Conservation (phyloP, 2,329 filamentous ascomycete genomes). For the Paracamarosporium sp. region DNA sequence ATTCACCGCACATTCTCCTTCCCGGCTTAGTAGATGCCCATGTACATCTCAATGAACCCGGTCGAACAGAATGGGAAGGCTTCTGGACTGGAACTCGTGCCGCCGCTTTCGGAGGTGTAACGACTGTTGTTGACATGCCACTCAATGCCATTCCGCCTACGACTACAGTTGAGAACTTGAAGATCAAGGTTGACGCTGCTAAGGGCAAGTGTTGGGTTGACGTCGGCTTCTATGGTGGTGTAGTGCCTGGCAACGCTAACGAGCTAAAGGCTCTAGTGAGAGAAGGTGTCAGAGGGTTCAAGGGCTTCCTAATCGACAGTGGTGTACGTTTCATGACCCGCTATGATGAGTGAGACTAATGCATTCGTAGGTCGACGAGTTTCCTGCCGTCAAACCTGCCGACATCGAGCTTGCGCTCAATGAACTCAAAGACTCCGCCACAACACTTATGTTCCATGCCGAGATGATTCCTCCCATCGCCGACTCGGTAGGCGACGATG, state of each 20-base stretch:
- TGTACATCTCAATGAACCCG: constrained; percentile 96
- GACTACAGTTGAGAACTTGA: constrained; percentile 81
- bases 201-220: constrained; percentile 95
- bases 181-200: constrained; percentile 85
- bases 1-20: constrained; percentile 83
- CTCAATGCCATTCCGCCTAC: constrained; percentile 96
- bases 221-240: constrained; percentile 96
- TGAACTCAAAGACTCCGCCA: constrained; percentile 79
- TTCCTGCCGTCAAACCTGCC: constrained; percentile 81
- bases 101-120: constrained; percentile 93
- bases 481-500: constrained; percentile 78
- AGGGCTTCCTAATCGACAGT: constrained; percentile 96
- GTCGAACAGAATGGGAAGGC: constrained; percentile 96
- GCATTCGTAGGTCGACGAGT: constrained; percentile 80
- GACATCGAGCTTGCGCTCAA: constrained; percentile 84
- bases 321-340: constrained; percentile 68
- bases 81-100: constrained; percentile 95
- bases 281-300: constrained; percentile 91
- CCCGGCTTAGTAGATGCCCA: constrained; percentile 96
- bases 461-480: constrained; percentile 95
- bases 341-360: constrained; percentile 24
- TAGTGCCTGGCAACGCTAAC: constrained; percentile 85
- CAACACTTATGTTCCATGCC: constrained; percentile 98
- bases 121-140: constrained; percentile 97
- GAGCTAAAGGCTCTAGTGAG: constrained; percentile 82